These are phyloP conservation scores for Saccharomycopsis hybrid DNA, from an alignment of 1,139 yeast genomes.

Conservation along the genomic window DNA sequence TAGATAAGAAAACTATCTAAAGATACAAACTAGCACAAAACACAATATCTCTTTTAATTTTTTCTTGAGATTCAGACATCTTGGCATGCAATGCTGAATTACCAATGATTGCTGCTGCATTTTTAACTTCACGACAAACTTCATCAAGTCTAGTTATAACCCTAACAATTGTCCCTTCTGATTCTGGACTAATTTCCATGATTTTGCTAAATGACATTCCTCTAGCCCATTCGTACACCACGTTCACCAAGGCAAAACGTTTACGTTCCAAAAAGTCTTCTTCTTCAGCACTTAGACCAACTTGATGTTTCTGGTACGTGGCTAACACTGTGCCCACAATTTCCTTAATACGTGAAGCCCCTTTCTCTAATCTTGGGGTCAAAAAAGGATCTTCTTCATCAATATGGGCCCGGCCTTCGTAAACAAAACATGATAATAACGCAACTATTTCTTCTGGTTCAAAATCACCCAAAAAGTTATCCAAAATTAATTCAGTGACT, in stretches of 20 bases:
- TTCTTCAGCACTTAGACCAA: conserved; percentile 76
- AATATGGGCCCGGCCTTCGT: conserved; percentile 56
- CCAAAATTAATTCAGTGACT: conserved; percentile 80
- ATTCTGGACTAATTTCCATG: conserved; percentile 81
- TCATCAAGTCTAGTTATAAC: conserved; percentile 93
- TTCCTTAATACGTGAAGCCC: conserved; percentile 62
- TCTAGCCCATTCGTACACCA: conserved; percentile 97
- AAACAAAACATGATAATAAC: conserved; percentile 81
- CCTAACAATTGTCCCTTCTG: conserved; percentile 97
- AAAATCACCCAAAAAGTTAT: conserved; percentile 86
- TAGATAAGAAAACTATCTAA: conserved; percentile 28
- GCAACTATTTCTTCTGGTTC: conserved; percentile 97
- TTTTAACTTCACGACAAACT: conserved; percentile 88
- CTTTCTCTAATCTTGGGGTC: conserved; percentile 80
- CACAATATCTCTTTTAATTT: conserved; percentile 92
- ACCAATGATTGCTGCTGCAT: conserved; percentile 92
- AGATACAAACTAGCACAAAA: conserved; percentile 93
- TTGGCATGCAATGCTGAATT: conserved; percentile 81
- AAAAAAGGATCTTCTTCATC: conserved; percentile 54
- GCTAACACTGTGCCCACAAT: conserved; percentile 60
- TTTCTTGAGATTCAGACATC: conserved; percentile 90
- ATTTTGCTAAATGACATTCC: conserved; percentile 89
- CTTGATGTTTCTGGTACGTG: conserved; percentile 63
- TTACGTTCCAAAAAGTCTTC: conserved; percentile 76
- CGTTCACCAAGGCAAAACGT: conserved; percentile 85